Evolutionary conservation across 495 filamentous ascomycete species (phyloP).

Genomic region (Diplogelasinospora grovesii): DNA sequence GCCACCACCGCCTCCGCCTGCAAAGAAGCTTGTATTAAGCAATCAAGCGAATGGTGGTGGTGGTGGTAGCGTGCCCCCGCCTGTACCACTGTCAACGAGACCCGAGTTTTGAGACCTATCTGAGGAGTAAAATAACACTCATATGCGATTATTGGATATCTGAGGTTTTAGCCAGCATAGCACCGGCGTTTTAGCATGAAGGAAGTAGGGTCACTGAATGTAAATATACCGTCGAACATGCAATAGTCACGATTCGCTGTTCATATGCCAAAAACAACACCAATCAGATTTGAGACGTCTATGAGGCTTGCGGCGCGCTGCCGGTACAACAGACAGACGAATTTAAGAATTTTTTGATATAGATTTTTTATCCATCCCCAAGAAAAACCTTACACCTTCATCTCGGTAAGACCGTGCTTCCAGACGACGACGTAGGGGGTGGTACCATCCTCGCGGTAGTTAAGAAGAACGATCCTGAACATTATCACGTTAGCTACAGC

Average conservation of each 20-base stretch:
- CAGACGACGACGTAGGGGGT: constrained; percentile 87
- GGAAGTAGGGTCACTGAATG: constrained; percentile 5
- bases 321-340: neutral
- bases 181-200: no score
- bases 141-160: no score
- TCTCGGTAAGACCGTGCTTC: constrained; percentile 87
- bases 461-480: constrained; percentile 79
- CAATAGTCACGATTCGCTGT: constrained; percentile 6
- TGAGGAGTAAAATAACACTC: no score
- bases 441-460: constrained; percentile 93
- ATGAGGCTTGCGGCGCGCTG: neutral
- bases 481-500: constrained; percentile 16
- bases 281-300: neutral
- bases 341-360: neutral
- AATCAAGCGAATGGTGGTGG: constrained; percentile 3
- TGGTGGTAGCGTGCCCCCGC: constrained; percentile 35
- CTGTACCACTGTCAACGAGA: constrained; percentile 39
- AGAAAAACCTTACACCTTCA: constrained; percentile 70
- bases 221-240: constrained; percentile 12
- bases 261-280: constrained; percentile 4
- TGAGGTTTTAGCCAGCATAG: no score
- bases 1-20: constrained; percentile 64
- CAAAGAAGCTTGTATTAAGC: constrained; percentile 24
- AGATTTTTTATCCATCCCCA: neutral
- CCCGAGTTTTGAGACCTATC: constrained; percentile 38